A percentile compares a stretch with the other conserved stretches of the same genome.
Conservation (phyloP, 148 eudicot species). For the Gaultheria prostrata region DNA sequence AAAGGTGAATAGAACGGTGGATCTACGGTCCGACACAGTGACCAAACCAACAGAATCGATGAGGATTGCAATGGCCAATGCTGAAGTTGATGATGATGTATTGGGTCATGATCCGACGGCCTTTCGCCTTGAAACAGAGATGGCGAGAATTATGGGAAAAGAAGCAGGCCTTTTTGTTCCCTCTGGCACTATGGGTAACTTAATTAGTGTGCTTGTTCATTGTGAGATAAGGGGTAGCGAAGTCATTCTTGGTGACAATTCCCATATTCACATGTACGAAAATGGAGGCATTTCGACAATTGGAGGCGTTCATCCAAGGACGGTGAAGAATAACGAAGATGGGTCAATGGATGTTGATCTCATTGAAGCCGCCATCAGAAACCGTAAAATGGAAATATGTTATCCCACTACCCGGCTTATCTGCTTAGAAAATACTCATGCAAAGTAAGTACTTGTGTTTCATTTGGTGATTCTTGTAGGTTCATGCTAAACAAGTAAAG, state of each 20-base stretch:
- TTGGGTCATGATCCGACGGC: slow-evolving; percentile 84
- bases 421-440: slow-evolving; percentile 92
- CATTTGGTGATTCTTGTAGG: background rate
- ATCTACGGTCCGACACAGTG: slow-evolving; percentile 91
- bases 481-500: background rate
- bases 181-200: slow-evolving; percentile 97
- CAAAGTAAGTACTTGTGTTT: slow-evolving; percentile 56
- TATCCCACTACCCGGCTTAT: slow-evolving; percentile 80
- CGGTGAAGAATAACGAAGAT: slow-evolving; percentile 77
- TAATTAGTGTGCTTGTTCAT: slow-evolving; percentile 82
- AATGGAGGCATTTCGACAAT: slow-evolving; percentile 95
- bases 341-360: slow-evolving; percentile 83
- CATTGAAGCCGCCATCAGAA: slow-evolving; percentile 80
- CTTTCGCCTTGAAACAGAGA: slow-evolving; percentile 63
- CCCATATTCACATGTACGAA: slow-evolving; percentile 84
- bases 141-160: slow-evolving; percentile 77
- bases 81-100: slow-evolving; percentile 95
- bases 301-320: slow-evolving; percentile 92
- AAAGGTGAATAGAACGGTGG: slow-evolving; percentile 62
- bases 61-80: slow-evolving; percentile 86
- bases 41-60: slow-evolving; percentile 91
- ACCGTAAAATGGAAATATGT: slow-evolving; percentile 51
- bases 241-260: slow-evolving; percentile 80
- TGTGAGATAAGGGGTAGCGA: slow-evolving; percentile 91
- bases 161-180: slow-evolving; percentile 93